A percentile compares a stretch with the other conserved stretches of the same genome.
phyloP scores from a whole-genome alignment of 2,329 filamentous ascomycete genomes.

The Colletotrichum musicola region DNA sequence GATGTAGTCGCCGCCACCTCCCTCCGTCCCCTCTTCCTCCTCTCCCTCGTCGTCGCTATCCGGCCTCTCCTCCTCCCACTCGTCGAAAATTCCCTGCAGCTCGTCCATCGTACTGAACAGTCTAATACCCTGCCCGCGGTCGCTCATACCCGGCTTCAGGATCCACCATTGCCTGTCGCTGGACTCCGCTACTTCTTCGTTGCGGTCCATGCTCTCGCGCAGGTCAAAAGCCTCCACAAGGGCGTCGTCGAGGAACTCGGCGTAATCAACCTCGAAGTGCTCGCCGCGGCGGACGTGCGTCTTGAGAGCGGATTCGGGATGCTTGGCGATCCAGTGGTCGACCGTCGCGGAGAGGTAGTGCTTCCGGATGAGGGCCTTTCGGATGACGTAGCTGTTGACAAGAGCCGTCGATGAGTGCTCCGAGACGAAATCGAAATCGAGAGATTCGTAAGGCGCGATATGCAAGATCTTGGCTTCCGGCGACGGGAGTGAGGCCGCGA shows the following conservation, averaged over 20 bases:
- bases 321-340: slow-evolving; percentile 86
- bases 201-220: slow-evolving; percentile 79
- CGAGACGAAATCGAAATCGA: slow-evolving; percentile 85
- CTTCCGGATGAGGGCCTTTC: slow-evolving; percentile 96
- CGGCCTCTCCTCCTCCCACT: slow-evolving; percentile 81
- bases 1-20: slow-evolving; percentile 66
- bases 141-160: slow-evolving; percentile 96
- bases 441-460: slow-evolving; percentile 86
- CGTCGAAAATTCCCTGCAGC: slow-evolving; percentile 88
- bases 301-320: slow-evolving; percentile 77
- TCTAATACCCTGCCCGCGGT: slow-evolving; percentile 91
- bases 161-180: slow-evolving; percentile 90
- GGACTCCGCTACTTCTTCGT: slow-evolving; percentile 52
- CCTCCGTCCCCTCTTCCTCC: slow-evolving; percentile 44
- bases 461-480: slow-evolving; percentile 71
- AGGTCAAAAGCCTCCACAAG: slow-evolving; percentile 91
- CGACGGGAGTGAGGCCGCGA: slow-evolving; percentile 52
- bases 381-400: slow-evolving; percentile 92
- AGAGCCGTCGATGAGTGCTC: slow-evolving; percentile 72
- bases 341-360: slow-evolving; percentile 91
- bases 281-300: slow-evolving; percentile 82
- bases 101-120: slow-evolving; percentile 89
- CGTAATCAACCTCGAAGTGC: slow-evolving; percentile 94
- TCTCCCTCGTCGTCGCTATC: slow-evolving; percentile 74
- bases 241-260: slow-evolving; percentile 95